Base-by-base conservation (phyloP, 257 asterid species). In the Penstemon davidsonii region DNA sequence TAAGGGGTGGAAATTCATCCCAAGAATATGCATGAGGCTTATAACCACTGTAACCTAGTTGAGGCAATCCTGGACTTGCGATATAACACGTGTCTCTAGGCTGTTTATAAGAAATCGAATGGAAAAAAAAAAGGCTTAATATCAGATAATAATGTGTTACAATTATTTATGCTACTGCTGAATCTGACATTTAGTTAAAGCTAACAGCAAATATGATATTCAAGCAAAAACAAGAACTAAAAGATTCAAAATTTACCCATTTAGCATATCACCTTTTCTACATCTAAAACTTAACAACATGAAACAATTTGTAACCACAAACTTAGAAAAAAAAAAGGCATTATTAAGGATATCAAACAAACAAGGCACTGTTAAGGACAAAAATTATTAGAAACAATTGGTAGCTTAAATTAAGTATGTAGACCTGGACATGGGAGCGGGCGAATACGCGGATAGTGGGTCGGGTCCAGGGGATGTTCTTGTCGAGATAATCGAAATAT, bases 391-490 rank as follows among this genome's bases (percentile, higher is more conserved):
- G 33, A 25, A 25, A 25, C 33, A 25, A 25, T 25, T 25, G 33
- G 33, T 25, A 25, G 33, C 3, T 25, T 25, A 25, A 25, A 25
- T 25, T 4, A 3, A 7, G 37, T 4, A n/a, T 40, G 2, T 33
- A 59, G 43, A 92, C 98, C 96, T 90, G 98, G 46, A 84, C 7
- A 78, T 81, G 88, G 10, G 80, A 66, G 65, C 87, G 82, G 63
- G 92, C 96, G 36, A 93, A 93, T 62, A 88, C 96, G 41, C 89
- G 89, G 79, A 90, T 75, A 37, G 91, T 85, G 78, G 98, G 98
- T 56, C 98, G 84, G 70, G 83, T 88, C 98, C 98, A 93, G 44
- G 92, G 98, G 61, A 93, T 90, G 75, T 88, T 81, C 38, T 83
- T 74, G 74, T 93, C 78, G n/a, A 93, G 87, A 73, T 81, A 93